Percentiles rank a stretch among this genome's conserved stretches.
Evolutionary conservation across 768 basidiomycete genomes (phyloP).

Genomic region (Daedaleopsis sinensis): DNA sequence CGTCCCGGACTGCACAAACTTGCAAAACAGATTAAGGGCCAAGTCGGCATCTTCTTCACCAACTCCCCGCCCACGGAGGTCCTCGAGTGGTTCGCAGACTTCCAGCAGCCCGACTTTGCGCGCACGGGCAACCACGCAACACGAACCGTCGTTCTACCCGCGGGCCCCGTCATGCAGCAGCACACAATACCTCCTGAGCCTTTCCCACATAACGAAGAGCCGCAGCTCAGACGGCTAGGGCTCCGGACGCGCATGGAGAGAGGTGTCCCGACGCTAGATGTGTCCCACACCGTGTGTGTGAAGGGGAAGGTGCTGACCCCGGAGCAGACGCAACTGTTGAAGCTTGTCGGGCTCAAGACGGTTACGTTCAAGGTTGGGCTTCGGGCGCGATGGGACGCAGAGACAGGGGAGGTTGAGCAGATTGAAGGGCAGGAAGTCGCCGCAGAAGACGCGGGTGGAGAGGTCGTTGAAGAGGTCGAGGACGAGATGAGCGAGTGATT

Average conservation of each 20-base stretch:
- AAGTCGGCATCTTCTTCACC: slow-evolving; percentile 93
- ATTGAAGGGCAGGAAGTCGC: slow-evolving; percentile 49
- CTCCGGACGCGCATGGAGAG: slow-evolving; percentile 80
- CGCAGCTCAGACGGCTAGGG: slow-evolving; percentile 92
- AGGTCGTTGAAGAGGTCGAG: slow-evolving; percentile 39
- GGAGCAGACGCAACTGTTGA: slow-evolving; percentile 92
- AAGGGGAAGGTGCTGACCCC: slow-evolving; percentile 76
- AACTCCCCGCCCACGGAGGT: slow-evolving; percentile 90
- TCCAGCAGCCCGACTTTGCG: slow-evolving; percentile 88
- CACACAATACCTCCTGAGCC: slow-evolving; percentile 83
- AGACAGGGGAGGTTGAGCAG: slow-evolving; percentile 64
- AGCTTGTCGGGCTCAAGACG: slow-evolving; percentile 89
- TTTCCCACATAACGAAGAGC: slow-evolving; percentile 97
- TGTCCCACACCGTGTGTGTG: slow-evolving; percentile 83
- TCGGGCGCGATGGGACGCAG: slow-evolving; percentile 72
- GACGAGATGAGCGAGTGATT: slow-evolving; percentile 33
- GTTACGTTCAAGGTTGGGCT: slow-evolving; percentile 80
- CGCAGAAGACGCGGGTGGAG: slow-evolving; percentile 39
- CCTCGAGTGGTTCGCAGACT: slow-evolving; percentile 91
- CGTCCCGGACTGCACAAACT: slow-evolving; percentile 76
- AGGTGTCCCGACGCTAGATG: slow-evolving; percentile 84
- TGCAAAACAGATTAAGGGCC: slow-evolving; percentile 91
- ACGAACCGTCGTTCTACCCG: slow-evolving; percentile 74
- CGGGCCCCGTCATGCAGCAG: slow-evolving; percentile 82
- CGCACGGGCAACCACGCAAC: slow-evolving; percentile 82